Evolutionary conservation across 1,139 yeast genomes (phyloP), one percentile per base, ranked within the genome.

Genomic region (Saccharomyces hybrid): DNA sequence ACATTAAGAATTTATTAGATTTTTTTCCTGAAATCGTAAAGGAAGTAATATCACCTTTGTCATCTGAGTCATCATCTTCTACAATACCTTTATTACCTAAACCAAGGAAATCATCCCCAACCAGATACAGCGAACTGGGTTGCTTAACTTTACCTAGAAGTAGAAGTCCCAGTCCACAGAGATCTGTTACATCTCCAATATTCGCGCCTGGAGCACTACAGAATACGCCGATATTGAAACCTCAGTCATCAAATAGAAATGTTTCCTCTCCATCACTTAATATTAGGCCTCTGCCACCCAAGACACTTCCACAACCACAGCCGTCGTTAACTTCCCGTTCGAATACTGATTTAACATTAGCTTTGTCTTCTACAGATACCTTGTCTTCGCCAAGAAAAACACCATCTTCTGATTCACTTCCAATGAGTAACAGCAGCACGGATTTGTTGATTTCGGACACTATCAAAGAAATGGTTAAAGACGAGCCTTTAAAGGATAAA

Each of bases 1-100:
- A 77, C 56, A 69, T 82, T 47, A 78, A 74, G 56, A 81, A 80
- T 58, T 59, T 80, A 4, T 61, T 82, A 44, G 78, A 74, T 38
- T 67, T 75, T 57, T 82, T 84, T 81, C 64, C 63, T 23, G 59
- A 54, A 2, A 63, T 70, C 20, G 53, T 59, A 8, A 50, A 52
- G 41, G 54, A 52, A 3, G 4, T 20, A 42, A 28, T 13, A 14
- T 30, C 34, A 4, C 11, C 38, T 16, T 26, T 27, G 26, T 23
- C 31, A 47, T 14, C 30, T n/a, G 27, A 27, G 8, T 38, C 47
- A n/a, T 9, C 52, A 4, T 46, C 52, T 14, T 48, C 57, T 11
- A 46, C 50, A 9, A 54, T 53, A 7, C 70, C 70, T 26, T 51
- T 50, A 11, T 32, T 64, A 26, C 70, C 70, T 3, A 62, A 59